Evolutionary conservation across 371 early-diverging fungal genomes (phyloP).

Genomic region (Ordospora pajunii): DNA sequence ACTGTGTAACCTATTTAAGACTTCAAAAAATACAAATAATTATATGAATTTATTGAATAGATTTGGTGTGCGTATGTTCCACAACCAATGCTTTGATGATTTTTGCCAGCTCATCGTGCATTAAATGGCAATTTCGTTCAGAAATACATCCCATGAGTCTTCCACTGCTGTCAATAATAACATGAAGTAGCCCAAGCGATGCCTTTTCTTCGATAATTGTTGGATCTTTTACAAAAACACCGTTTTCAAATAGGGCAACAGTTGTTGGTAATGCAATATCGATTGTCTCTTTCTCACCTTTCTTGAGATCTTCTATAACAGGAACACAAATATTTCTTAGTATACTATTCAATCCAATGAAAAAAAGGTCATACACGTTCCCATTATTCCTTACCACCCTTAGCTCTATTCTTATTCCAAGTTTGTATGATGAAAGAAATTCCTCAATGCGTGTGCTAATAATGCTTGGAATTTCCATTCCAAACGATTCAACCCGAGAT

Average conservation of each 20-base stretch:
- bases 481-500: not conserved
- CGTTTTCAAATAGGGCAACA: constrained; percentile 21
- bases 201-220: constrained; percentile 4
- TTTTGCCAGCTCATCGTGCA: not conserved
- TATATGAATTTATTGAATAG: not conserved
- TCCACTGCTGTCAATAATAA: not conserved
- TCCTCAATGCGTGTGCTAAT: not conserved
- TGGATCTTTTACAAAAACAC: not conserved
- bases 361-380: constrained; percentile 9
- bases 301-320: constrained; percentile 2
- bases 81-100: not conserved
- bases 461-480: not conserved
- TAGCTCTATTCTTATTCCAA: constrained; percentile 16
- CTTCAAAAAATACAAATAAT: not conserved
- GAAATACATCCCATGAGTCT: not conserved
- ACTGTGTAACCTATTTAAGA: no score
- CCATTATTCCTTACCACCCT: constrained; percentile 21
- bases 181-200: not conserved
- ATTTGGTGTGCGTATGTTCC: not conserved
- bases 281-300: not conserved
- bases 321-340: constrained; percentile 4
- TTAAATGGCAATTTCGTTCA: not conserved
- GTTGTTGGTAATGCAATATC: not conserved
- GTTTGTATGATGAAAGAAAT: not conserved
- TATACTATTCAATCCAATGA: not conserved